phyloP scores from a whole-genome alignment of 2,329 filamentous ascomycete genomes.

The Diaporthe citrichinensis region DNA sequence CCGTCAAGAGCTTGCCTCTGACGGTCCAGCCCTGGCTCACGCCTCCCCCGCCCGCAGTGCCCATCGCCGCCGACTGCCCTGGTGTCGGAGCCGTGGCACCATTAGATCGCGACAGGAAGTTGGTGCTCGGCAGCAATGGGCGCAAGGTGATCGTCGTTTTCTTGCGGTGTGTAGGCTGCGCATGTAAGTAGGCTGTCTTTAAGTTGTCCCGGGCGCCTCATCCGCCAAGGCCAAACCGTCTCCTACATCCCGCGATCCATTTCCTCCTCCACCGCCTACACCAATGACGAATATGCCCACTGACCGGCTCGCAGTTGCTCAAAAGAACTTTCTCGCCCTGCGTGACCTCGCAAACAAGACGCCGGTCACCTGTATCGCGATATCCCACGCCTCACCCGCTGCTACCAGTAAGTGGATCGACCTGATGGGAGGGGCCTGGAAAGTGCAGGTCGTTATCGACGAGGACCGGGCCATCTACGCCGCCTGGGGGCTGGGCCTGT shows the following conservation, averaged over 20 bases:
- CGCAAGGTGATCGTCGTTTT: constrained; percentile 64
- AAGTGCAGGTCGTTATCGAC: constrained; percentile 69
- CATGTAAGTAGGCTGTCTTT: constrained; percentile 58
- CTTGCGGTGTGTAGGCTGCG: constrained; percentile 68
- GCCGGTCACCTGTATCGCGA: constrained; percentile 67
- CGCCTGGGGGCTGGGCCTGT: constrained; percentile 70
- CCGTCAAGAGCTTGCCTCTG: constrained; percentile 63
- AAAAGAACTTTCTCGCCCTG: constrained; percentile 70
- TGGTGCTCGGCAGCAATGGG: constrained; percentile 53
- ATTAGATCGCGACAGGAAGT: constrained; percentile 59
- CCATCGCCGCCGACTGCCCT: constrained; percentile 59
- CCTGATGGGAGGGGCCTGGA: constrained; percentile 70
- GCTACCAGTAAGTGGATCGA: constrained; percentile 72
- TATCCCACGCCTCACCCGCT: constrained; percentile 70
- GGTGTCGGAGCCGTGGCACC: constrained; percentile 64
- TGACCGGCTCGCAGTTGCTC: constrained; percentile 58
- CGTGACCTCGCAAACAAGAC: constrained; percentile 67
- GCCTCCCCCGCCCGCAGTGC: constrained; percentile 64
- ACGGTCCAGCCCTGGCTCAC: constrained; percentile 68
- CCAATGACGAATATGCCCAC: constrained; percentile 14
- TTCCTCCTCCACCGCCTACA: neutral
- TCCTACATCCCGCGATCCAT: neutral
- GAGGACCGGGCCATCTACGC: constrained; percentile 70
- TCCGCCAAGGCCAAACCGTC: neutral
- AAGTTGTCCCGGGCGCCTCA: neutral